phyloP scores from a whole-genome alignment of 2,329 filamentous ascomycete genomes.

The Chaetomium globosum region DNA sequence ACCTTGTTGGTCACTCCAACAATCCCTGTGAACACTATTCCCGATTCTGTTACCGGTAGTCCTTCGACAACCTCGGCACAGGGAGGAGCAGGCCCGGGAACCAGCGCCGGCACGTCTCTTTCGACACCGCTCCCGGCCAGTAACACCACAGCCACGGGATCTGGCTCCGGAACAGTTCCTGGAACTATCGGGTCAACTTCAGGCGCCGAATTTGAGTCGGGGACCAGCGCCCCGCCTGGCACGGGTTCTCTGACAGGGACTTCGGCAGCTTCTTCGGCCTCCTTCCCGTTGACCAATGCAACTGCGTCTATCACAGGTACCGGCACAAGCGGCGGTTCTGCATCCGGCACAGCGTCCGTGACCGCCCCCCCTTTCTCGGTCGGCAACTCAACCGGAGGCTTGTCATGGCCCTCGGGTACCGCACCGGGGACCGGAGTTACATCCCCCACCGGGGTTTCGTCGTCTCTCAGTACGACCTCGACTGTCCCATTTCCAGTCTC shows the following conservation, averaged over 20 bases:
- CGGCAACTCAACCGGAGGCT: too few relatives aligned
- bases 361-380: not conserved
- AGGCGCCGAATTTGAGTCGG: not conserved
- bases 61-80: not conserved
- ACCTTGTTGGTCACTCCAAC: not conserved
- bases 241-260: slow-evolving; percentile 5
- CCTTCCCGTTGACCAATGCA: not conserved
- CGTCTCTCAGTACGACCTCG: not conserved
- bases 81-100: not conserved
- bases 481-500: not conserved
- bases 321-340: slow-evolving; percentile 4
- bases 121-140: not conserved
- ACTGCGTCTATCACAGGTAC: not conserved
- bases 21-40: not conserved
- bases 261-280: not conserved
- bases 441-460: not conserved
- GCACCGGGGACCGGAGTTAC: slow-evolving; percentile 4
- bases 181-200: not conserved
- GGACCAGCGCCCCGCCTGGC: not conserved
- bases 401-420: not conserved
- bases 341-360: not conserved
- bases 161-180: not conserved
- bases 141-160: not conserved
- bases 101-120: not conserved
- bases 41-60: not conserved